Evolutionary conservation across 306 rosid genomes (phyloP).

Genomic region (Cicer cuneatum): DNA sequence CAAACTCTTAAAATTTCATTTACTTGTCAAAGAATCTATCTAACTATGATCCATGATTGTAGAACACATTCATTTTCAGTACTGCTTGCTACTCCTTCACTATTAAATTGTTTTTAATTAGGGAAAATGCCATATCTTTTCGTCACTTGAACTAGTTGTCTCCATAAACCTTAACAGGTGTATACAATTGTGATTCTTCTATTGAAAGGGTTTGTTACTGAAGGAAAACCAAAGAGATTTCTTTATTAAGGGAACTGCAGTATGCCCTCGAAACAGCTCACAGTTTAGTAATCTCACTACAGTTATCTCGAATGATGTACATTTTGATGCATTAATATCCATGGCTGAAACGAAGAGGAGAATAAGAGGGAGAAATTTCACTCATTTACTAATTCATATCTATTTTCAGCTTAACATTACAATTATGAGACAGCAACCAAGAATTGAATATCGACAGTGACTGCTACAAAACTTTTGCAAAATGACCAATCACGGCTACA

Average conservation of each 20-base stretch:
- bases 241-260: slow-evolving; percentile 25
- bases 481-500: slow-evolving; percentile 54
- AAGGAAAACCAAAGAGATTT: neutral
- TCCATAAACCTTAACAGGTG: neutral
- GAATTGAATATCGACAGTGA: slow-evolving; percentile 54
- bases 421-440: slow-evolving; percentile 47
- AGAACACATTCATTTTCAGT: neutral
- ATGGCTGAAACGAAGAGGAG: slow-evolving; percentile 18
- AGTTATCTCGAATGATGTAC: slow-evolving; percentile 48
- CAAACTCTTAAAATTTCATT: no score
- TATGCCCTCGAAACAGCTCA: slow-evolving; percentile 36
- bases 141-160: slow-evolving; percentile 3
- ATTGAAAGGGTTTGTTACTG: slow-evolving; percentile 10
- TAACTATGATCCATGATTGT: neutral
- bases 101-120: neutral
- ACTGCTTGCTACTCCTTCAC: neutral
- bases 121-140: neutral
- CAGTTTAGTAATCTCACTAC: slow-evolving; percentile 39
- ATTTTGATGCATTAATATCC: slow-evolving; percentile 43
- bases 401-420: slow-evolving; percentile 52
- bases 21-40: neutral
- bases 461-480: slow-evolving; percentile 58
- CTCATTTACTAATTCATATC: slow-evolving; percentile 50
- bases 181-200: neutral
- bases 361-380: slow-evolving; percentile 3